Base-by-base conservation (phyloP, 1,284 basidiomycete genomes). In the Pterulicium gracile region DNA sequence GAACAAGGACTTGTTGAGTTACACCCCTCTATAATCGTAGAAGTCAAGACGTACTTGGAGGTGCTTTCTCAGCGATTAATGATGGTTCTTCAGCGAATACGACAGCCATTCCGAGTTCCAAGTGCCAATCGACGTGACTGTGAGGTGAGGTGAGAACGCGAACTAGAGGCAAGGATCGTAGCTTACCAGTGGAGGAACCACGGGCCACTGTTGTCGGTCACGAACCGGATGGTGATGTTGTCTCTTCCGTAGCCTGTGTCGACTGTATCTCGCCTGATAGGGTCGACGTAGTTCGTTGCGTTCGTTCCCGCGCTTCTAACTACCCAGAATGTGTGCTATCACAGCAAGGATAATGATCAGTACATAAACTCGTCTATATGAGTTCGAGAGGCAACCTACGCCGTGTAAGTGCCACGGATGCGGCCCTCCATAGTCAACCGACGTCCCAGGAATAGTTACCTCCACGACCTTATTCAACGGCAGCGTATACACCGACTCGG, bases 121-220 rank as follows among this genome's bases (percentile, higher is more conserved):
- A 54, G 44, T 67, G 67, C 59, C 58, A 67, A 42, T 68, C 61
- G 15, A 68, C 59, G 49, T 68, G 65, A 43, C 65, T 67, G 42
- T 1, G 36, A 17, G 41, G 24, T 4, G 36, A 19, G 15, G 18
- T 43, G 10, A 22, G 39, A 23, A 12, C 13, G 3, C 24, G 15
- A n/a, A n/a, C n/a, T n/a, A n/a, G n/a, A n/a, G n/a, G n/a, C n/a
- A 42, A 49, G 47, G 18, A 24, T 39, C 19, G 42, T 40, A 7
- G 47, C 61, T 50, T 47, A 69, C 62, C 70, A 72, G 47, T 70
- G 70, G 40, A 72, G 51, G 57, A 70, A 63, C 70, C 72, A 72
- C 5, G 71, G 69, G 3, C 72, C 72, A 3, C 66, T 51, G 43
- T 73, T 74, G 47, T 73, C 59, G 3, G 71, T 69, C 19, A 45